Base-by-base conservation (phyloP, 1,284 basidiomycete genomes). In the Blastosporella zonata region DNA sequence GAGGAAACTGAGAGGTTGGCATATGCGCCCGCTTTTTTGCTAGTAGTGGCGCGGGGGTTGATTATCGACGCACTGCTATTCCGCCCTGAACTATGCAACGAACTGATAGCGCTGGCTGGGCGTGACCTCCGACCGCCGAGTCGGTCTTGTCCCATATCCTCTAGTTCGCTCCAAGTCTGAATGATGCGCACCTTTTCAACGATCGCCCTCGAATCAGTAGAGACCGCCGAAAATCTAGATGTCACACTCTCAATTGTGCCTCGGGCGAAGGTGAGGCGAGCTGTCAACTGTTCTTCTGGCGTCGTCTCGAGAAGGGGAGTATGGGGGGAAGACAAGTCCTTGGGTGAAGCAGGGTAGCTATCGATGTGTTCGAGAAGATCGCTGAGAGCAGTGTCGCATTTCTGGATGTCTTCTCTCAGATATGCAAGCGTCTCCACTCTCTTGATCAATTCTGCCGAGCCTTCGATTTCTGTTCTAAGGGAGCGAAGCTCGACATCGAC, bases 311-410 rank as follows among this genome's bases (percentile, higher is more conserved):
- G 28, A 59, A 67, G 47, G 59, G 62, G 41, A 65, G 63, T 43
- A 74, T 79, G 72, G 6, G 74, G 65, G 6, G 81, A 79, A 2
- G 75, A 72, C 23, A 84, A 63, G n/a, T 75, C 74, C 27, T 71
- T 56, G 3, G 86, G 83, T 20, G 71, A 59, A 13, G 76, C 71
- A 10, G 87, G 84, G 59, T 81, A 87, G 57, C 82, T 84, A 63
- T 93, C 90, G 47, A 91, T 76, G 58, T 90, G 87, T 58, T 91
- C 87, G 43, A 93, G 67, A 6, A 92, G 71, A 60, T 91, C 87
- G 59, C 90, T 93, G 33, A 92, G 70, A 15, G 82, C 78, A n/a
- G 73, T 68, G 60, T 93, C 90, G 55, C 87, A 90, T 13, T 64
- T 62, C 21, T 71, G 69, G 8, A 86, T 62, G 22, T 70, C 62